Evolutionary conservation across 192 early-diverging fungal genomes (phyloP), one percentile per base, ranked within the genome.

Genomic region (Coemansia sp.): DNA sequence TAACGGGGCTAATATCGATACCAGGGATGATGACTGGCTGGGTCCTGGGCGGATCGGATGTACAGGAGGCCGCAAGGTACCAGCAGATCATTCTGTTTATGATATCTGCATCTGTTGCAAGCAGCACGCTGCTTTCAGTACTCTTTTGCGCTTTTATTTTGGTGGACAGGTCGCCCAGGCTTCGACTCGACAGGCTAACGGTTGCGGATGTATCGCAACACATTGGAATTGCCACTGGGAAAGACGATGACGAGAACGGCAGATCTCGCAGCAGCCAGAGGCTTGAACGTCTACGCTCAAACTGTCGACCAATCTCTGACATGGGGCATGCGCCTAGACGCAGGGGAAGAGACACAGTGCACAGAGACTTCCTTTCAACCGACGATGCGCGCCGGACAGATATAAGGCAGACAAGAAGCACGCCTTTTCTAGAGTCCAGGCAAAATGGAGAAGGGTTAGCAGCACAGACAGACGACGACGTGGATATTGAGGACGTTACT

Each of bases 21-120:
- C 93, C 93, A 9, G 93, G 90, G 12, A 88, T 91, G 88, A 92
- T 95, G 93, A 92, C 91, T 0, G 93, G 93, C 48, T 92, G 92
- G 65, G 85, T 95, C 41, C 85, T 95, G 58, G 90, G 89, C 18
- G 93, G 93, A 20, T 86, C 92, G 0, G 84, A 87, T 6, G 88
- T 93, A 20, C 84, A 85, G 67, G 87, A 92, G 48, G 92, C 93
- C 0, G 91, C 87, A n/a, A 81, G 87, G 53, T 93, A 91, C 65
- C 92, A 93, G 68, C 88, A 91, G 60, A 89, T 93, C 44, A 89
- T 95, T 45, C 87, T 92, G 88, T 95, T 92, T 71, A 90, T 95
- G 89, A 92, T 95, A 39, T 86, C 87, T 26, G 88, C 91, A 0
- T 87, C 87, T 39, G 84, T 85, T 12, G 85, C 86, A 8, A 80